Base-by-base conservation (phyloP, 108 stramenopile genomes). In the Seminavis robusta region DNA sequence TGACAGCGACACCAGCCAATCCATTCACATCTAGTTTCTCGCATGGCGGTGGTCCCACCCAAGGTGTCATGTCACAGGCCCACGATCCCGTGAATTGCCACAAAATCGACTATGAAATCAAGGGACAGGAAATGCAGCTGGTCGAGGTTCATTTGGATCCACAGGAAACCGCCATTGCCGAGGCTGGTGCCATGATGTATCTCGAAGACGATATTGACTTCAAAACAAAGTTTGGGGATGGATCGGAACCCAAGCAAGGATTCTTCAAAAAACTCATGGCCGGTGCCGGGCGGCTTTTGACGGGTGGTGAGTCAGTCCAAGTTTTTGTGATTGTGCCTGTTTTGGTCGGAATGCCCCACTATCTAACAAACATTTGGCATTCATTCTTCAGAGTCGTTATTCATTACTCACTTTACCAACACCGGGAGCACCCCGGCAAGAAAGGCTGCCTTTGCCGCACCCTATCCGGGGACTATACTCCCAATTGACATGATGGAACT, bases 121-220 rank as follows among this genome's bases (percentile, higher is more conserved):
- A 67, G 33, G 65, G 65, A 30, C 50, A 67, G 41, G 65, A 67
- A 48, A 56, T 51, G 49, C 63, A 65, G 26, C 20, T 65, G 34
- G 63, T 65, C 0, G 63, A 65, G 37, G 52, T 67, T 57, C 49
- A 59, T 36, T 26, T 67, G 29, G 65, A 67, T 33, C 80, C 78
- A 13, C 71, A 73, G 26, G 81, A 90, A 59, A 67, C 83, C 10
- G 67, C 86, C 31, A 66, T 84, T 46, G 87, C 83, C 11, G 87
- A 89, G 48, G 77, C 78, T 4, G 88, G 88, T 7, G 83, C 80
- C 13, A 81, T 90, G 75, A 64, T 86, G 61, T 90, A 73, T 64
- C 74, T 90, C 83, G 84, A 81, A 42, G 74, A 84, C 25, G 84
- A 83, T 4, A 70, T 90, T 33, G 56, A 74, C 25, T 83, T 90